A percentile compares a stretch with the other conserved stretches of the same genome.
Evolutionary conservation across 1,139 yeast genomes (phyloP).

Genomic region (Saccharomyces hybrid): DNA sequence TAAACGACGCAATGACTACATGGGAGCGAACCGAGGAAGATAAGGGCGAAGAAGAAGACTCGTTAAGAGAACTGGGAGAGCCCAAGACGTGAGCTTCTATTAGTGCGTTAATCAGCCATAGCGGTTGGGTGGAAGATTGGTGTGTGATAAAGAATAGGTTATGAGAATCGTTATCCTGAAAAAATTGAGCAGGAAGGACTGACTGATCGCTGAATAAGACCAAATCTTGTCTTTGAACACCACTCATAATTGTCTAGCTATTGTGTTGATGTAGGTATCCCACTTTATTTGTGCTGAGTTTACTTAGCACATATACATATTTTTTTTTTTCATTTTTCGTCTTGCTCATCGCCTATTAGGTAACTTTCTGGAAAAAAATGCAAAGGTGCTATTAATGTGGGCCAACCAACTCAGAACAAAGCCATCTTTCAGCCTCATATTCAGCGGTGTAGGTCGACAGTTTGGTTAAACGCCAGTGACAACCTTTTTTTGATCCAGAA

Average conservation of each 20-base stretch:
- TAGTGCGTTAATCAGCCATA: constrained; percentile 50
- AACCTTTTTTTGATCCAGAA: no score
- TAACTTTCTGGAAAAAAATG: not conserved
- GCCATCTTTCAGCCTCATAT: no score
- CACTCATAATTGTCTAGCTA: not conserved
- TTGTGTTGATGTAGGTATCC: not conserved
- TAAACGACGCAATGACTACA: constrained; percentile 25
- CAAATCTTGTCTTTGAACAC: constrained; percentile 52
- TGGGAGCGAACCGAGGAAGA: not conserved
- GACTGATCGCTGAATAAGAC: constrained; percentile 48
- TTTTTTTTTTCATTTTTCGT: not conserved
- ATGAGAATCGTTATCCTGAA: constrained; percentile 26
- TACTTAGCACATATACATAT: not conserved
- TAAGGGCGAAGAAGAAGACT: constrained; percentile 2
- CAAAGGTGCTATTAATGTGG: not conserved
- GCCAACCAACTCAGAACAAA: not conserved
- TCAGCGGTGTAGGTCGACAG: no score
- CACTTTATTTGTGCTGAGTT: not conserved
- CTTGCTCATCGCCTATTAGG: not conserved
- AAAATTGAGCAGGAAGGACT: constrained; percentile 33
- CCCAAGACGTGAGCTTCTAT: constrained; percentile 32
- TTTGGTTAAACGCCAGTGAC: no score
- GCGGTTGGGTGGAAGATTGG: constrained; percentile 48
- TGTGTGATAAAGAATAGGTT: constrained; percentile 25
- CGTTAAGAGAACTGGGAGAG: constrained; percentile 20